phyloP scores from a whole-genome alignment of 1,284 basidiomycete genomes.

The Paramarasmius palmivorus region DNA sequence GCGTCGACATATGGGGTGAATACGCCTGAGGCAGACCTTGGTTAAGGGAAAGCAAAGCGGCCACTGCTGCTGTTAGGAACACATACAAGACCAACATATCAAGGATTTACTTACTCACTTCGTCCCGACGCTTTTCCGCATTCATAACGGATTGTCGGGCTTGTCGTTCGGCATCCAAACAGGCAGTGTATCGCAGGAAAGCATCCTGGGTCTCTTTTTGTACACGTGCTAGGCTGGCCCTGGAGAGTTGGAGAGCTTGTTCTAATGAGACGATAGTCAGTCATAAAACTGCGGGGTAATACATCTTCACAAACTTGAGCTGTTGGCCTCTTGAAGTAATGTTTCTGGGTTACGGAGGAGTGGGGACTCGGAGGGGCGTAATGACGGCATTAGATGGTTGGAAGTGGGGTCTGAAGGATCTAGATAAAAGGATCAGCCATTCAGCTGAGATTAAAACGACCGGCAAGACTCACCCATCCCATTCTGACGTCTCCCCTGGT shows the following conservation, averaged over 20 bases:
- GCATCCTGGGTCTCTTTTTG: constrained; percentile 73
- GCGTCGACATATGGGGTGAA: constrained; percentile 22
- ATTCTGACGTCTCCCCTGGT: constrained; percentile 13
- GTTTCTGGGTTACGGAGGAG: constrained; percentile 17
- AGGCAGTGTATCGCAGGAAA: constrained; percentile 66
- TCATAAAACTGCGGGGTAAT: constrained; percentile 4
- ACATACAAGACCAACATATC: not conserved
- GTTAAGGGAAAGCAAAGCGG: constrained; percentile 51
- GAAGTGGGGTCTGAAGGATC: constrained; percentile 14
- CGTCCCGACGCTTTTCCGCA: constrained; percentile 70
- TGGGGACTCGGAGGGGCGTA: constrained; percentile 18
- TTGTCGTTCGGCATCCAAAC: constrained; percentile 64
- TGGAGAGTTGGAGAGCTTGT: constrained; percentile 46
- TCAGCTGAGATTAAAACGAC: not conserved
- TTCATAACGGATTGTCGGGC: constrained; percentile 61
- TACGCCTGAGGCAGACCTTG: constrained; percentile 31
- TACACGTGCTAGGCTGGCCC: constrained; percentile 49
- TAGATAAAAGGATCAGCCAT: constrained; percentile 1
- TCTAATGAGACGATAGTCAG: constrained; percentile 28
- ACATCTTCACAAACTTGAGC: constrained; percentile 37
- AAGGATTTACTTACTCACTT: constrained; percentile 51
- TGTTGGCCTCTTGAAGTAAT: constrained; percentile 23
- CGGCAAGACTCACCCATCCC: constrained; percentile 13
- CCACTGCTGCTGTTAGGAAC: constrained; percentile 37
- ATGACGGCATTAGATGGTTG: constrained; percentile 7